Conservation (phyloP, 2,329 filamentous ascomycete genomes). For the Diaporthe citri region DNA sequence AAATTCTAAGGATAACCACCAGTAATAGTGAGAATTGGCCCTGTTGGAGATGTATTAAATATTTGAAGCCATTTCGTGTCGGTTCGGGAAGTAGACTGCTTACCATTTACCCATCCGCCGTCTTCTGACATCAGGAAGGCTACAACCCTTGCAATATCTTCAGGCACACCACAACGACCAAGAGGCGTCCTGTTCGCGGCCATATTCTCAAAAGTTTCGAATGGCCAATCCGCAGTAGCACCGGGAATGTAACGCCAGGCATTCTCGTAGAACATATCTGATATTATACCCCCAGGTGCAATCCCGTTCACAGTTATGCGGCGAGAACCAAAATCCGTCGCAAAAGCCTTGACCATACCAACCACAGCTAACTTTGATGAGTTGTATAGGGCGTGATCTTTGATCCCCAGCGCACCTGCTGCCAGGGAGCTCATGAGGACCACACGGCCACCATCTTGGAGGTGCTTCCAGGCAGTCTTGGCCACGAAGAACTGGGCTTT, state of each 20-base stretch:
- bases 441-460: constrained; percentile 9
- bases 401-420: not conserved
- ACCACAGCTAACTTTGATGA: constrained; percentile 4
- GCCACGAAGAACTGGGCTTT: constrained; percentile 9
- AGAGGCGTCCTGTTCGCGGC: not conserved
- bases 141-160: constrained; percentile 3
- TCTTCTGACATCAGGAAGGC: constrained; percentile 7
- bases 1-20: not conserved
- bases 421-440: constrained; percentile 13
- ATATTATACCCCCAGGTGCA: not conserved
- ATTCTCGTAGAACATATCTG: constrained; percentile 13
- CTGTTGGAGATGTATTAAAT: not conserved
- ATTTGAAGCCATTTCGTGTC: not conserved
- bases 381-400: constrained; percentile 14
- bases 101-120: not conserved
- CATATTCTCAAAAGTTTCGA: not conserved
- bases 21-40: not conserved
- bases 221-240: not conserved
- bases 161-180: constrained; percentile 3
- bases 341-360: constrained; percentile 14
- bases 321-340: constrained; percentile 4
- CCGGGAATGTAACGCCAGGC: constrained; percentile 1
- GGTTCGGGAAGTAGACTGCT: not conserved
- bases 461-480: constrained; percentile 15
- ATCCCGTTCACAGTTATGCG: constrained; percentile 7